Evolutionary conservation across 805 yeast species (phyloP), one percentile per base, ranked within the genome.

Genomic region (Ogataea allantospora): DNA sequence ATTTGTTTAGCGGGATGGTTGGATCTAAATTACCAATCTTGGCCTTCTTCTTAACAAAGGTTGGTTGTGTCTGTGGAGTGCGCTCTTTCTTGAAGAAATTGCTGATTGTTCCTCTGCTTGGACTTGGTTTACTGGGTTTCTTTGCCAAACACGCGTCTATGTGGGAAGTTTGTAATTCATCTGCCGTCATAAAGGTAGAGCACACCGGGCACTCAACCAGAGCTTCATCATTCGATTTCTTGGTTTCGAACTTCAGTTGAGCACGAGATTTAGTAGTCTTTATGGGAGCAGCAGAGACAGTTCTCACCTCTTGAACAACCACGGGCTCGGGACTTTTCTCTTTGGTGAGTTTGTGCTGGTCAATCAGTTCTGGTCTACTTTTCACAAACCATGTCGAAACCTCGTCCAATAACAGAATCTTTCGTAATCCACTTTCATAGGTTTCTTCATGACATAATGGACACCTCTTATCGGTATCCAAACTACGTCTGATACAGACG

Each of bases 391-490:
- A 73, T 26, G 61, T 58, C 2, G 77, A 80, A 0, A 85, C 64
- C 46, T 86, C 95, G 53, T 83, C 95, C n/a, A 88, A 60, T 6
- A 81, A 62, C 25, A 77, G 70, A 30, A 82, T 85, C 47, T 84
- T 75, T 42, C 80, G 71, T 31, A 89, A 60, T 47, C 75, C 74
- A 33, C 89, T 78, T 44, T 85, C 89, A 53, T 78, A 75, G 20
- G 81, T 74, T 48, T 80, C 85, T 17, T 73, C 68, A 16, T 81
- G 71, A 58, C 97, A 89, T 34, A 85, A 62, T 0, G 97, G 96
- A 54, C 97, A 89, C 42, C 71, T 65, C 13, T 74, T 71, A 20
- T 73, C 75, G 25, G 60, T 61, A n/a, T 77, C 65, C 26, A 89
- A 62, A 46, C 82, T 77, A 44, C 83, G 75, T 41, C 96, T 68